Conservation (phyloP, 73 alveolate species). For the Paramecium biaurelia region DNA sequence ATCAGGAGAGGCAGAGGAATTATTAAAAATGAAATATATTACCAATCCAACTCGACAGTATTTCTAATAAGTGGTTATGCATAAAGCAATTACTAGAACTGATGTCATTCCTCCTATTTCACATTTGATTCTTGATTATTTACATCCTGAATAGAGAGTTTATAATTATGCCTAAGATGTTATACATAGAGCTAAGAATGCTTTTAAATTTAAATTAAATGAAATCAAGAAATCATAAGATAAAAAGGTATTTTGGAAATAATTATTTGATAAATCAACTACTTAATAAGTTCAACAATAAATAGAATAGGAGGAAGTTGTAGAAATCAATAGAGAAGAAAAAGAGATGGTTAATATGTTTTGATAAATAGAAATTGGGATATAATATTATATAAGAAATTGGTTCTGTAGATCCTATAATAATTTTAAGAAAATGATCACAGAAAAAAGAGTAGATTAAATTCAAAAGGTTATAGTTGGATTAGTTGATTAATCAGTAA, state of each 20-base stretch:
- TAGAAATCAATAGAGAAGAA: slow-evolving; percentile 74
- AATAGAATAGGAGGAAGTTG: slow-evolving; percentile 72
- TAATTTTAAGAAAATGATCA: slow-evolving; percentile 93
- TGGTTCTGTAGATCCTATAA: slow-evolving; percentile 85
- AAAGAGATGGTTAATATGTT: slow-evolving; percentile 63
- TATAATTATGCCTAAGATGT: slow-evolving; percentile 75
- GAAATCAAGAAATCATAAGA: slow-evolving; percentile 75
- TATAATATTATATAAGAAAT: slow-evolving; percentile 72
- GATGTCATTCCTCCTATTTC: slow-evolving; percentile 84
- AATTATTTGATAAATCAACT: slow-evolving; percentile 70
- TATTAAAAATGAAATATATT: slow-evolving; percentile 77
- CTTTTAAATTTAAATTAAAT: slow-evolving; percentile 83
- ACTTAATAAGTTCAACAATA: slow-evolving; percentile 71
- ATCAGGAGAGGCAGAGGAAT: slow-evolving; percentile 74
- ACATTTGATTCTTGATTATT: slow-evolving; percentile 76
- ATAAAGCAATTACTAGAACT: slow-evolving; percentile 78
- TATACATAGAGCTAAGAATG: slow-evolving; percentile 73
- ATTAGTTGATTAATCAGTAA: slow-evolving; percentile 69
- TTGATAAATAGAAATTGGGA: slow-evolving; percentile 42
- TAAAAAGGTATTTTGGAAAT: slow-evolving; percentile 84
- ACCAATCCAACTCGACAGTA: slow-evolving; percentile 93
- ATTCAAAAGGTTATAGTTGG: slow-evolving; percentile 79
- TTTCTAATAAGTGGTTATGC: slow-evolving; percentile 85
- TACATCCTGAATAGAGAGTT: slow-evolving; percentile 83
- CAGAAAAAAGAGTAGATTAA: slow-evolving; percentile 92